Evolutionary conservation across 331 rosid species (phyloP).

Genomic region (Acacia concinna): DNA sequence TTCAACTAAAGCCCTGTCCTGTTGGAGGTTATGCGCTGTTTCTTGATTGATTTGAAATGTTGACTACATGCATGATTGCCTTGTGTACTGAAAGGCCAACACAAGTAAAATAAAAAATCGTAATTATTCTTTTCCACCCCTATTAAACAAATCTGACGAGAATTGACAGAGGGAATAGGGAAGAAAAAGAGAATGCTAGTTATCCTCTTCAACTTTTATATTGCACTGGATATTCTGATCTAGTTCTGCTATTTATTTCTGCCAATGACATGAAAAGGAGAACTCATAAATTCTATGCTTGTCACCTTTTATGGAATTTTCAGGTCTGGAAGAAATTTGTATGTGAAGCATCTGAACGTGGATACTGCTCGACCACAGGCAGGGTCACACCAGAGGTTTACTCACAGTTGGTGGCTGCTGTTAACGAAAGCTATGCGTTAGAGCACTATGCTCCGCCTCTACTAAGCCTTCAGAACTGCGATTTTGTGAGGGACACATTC

Average conservation of each 20-base stretch:
- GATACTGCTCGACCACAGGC: conserved; percentile 65
- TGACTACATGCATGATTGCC: not conserved
- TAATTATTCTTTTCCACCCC: conserved; percentile 5
- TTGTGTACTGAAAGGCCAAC: not conserved
- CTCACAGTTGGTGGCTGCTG: conserved; percentile 72
- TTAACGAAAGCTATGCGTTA: conserved; percentile 86
- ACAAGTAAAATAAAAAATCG: not conserved
- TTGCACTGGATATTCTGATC: not conserved
- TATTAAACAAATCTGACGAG: not conserved
- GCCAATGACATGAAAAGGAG: not conserved
- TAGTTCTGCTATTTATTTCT: not conserved
- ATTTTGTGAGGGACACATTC: conserved; percentile 88
- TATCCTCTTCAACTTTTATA: not conserved
- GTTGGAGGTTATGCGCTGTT: not conserved
- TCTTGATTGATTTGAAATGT: not conserved
- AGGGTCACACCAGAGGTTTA: conserved; percentile 78
- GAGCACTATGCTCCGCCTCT: conserved; percentile 86
- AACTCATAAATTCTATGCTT: conserved; percentile 10
- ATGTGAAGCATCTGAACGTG: conserved; percentile 65
- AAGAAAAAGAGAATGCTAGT: not conserved
- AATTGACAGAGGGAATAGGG: not conserved
- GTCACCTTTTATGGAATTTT: conserved; percentile 23
- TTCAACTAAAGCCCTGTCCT: not conserved
- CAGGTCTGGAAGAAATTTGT: conserved; percentile 86
- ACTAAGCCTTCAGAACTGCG: conserved; percentile 85